A percentile compares a stretch with the other conserved stretches of the same genome.
Conservation (phyloP, 2,329 filamentous ascomycete species). For the Cytospora schulzeri region DNA sequence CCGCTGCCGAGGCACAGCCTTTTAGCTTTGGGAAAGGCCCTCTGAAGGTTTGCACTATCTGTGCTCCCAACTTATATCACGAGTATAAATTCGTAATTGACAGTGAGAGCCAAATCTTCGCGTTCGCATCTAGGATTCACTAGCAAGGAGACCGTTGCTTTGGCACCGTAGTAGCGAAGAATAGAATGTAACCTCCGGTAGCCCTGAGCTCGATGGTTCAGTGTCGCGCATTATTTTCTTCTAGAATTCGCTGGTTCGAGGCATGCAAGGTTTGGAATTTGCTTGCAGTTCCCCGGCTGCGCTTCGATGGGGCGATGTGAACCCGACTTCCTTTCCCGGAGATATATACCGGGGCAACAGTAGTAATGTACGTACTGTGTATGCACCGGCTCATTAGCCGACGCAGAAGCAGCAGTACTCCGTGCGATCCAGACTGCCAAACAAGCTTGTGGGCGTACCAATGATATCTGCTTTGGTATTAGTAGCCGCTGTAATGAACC, state of each 20-base stretch:
- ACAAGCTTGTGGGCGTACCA: conserved; percentile 11
- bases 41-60: neutral
- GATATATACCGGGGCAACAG: conserved; percentile 19
- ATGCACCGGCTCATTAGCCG: conserved; percentile 18
- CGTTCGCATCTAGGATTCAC: neutral
- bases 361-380: neutral
- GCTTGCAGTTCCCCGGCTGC: conserved; percentile 26
- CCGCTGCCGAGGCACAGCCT: neutral
- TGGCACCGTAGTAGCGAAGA: conserved; percentile 5
- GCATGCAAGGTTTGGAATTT: conserved; percentile 17
- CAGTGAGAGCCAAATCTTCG: neutral
- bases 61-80: neutral
- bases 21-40: neutral
- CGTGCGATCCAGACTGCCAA: conserved; percentile 18
- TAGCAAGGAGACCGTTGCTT: neutral
- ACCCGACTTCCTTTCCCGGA: conserved; percentile 22
- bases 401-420: conserved; percentile 13
- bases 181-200: neutral
- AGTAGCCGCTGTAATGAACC: neutral
- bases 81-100: neutral
- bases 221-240: conserved; percentile 8
- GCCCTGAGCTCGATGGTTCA: neutral
- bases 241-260: conserved; percentile 18
- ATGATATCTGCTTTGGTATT: conserved; percentile 4
- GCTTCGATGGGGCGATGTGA: conserved; percentile 17